A percentile compares a stretch with the other conserved stretches of the same genome.
phyloP scores from a whole-genome alignment of 495 filamentous ascomycete species.

The Articulospora tetracladia region DNA sequence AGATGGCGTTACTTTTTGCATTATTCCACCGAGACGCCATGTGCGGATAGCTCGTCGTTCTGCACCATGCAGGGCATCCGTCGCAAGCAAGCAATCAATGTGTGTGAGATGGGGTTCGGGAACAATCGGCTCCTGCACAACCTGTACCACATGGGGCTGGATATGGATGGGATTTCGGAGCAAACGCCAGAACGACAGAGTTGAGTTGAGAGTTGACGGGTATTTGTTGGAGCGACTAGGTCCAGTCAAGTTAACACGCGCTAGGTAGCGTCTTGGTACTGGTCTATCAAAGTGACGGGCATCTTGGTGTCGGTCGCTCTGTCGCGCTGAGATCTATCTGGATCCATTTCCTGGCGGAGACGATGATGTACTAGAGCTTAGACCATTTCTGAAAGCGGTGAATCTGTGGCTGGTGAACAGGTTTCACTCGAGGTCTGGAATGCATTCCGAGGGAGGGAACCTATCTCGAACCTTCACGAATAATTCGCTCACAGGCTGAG shows the following conservation, averaged over 20 bases:
- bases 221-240: constrained; percentile 4
- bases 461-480: background rate
- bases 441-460: background rate
- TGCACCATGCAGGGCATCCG: background rate
- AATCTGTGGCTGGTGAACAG: constrained; percentile 17
- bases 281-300: background rate
- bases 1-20: background rate
- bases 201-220: background rate
- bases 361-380: background rate
- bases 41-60: background rate
- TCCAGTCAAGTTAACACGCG: constrained; percentile 10
- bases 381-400: constrained; percentile 11
- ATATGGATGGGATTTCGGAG: background rate
- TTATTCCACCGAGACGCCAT: constrained; percentile 1
- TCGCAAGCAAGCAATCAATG: background rate
- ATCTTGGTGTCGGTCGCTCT: background rate
- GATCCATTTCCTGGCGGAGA: background rate
- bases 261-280: background rate
- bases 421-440: background rate
- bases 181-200: background rate
- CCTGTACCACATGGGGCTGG: background rate
- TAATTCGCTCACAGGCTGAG: constrained; percentile 7
- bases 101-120: constrained; percentile 5
- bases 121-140: constrained; percentile 19
- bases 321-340: background rate